A percentile compares a stretch with the other conserved stretches of the same genome.
Conservation (phyloP, 768 basidiomycete species). For the Auriculariales sp. region DNA sequence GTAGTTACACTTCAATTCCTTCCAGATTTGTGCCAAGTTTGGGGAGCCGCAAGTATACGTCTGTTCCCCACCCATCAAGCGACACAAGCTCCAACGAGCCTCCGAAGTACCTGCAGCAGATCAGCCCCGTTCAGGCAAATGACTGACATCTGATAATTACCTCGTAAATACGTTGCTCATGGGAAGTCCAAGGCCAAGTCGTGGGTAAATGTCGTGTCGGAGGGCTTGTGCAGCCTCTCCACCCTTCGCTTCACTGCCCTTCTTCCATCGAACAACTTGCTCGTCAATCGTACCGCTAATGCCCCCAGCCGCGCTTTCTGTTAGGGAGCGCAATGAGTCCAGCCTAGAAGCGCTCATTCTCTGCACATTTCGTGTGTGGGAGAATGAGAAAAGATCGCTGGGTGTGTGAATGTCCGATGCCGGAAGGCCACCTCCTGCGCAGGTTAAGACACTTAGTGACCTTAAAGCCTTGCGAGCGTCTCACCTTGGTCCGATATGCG, state of each 20-base stretch:
- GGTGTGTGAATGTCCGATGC: constrained; percentile 37
- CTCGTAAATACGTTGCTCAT: constrained; percentile 85
- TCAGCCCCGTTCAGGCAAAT: not conserved
- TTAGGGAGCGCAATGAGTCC: constrained; percentile 50
- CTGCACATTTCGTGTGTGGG: constrained; percentile 63
- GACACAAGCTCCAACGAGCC: constrained; percentile 68
- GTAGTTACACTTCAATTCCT: constrained; percentile 54
- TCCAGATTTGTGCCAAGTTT: constrained; percentile 78
- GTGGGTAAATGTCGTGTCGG: constrained; percentile 34
- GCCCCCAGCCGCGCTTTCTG: constrained; percentile 37
- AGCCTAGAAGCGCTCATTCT: constrained; percentile 53
- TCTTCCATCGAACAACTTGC: constrained; percentile 43
- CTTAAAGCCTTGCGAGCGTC: not conserved
- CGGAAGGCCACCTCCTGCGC: constrained; percentile 7
- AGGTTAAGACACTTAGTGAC: constrained; percentile 1
- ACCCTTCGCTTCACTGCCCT: constrained; percentile 11
- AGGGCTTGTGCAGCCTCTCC: constrained; percentile 10
- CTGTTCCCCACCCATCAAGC: constrained; percentile 76
- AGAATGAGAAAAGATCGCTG: constrained; percentile 80
- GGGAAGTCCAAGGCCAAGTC: constrained; percentile 71
- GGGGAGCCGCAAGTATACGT: constrained; percentile 68
- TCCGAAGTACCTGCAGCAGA: constrained; percentile 52
- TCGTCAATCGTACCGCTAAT: constrained; percentile 70
- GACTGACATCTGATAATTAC: constrained; percentile 20
- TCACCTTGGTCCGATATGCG: constrained; percentile 86